These are phyloP conservation scores for Tarenaya hassleriana DNA, from an alignment of 345 rosid genomes.

Conservation along the genomic window DNA sequence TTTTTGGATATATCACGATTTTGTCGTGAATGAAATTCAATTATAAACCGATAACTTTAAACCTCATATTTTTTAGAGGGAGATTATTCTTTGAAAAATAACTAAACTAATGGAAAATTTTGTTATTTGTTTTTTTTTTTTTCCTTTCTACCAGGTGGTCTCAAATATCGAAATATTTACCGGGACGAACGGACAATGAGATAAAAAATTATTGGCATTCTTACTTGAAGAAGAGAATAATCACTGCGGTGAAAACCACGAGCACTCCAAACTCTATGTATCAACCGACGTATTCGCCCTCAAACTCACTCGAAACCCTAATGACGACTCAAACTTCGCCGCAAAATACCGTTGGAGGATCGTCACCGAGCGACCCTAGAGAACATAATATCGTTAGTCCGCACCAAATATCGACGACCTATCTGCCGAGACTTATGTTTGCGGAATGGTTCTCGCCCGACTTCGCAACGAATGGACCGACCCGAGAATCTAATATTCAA, in stretches of 20 bases:
- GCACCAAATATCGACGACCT: constrained; percentile 16
- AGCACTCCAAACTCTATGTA: constrained; percentile 19
- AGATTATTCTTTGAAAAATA: background rate
- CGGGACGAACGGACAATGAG: constrained; percentile 96
- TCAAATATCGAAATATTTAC: constrained; percentile 66
- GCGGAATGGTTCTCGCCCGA: constrained; percentile 54
- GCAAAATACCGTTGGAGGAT: constrained; percentile 17
- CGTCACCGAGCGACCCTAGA: constrained; percentile 8
- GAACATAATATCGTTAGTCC: constrained; percentile 20
- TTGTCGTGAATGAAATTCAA: too few relatives aligned
- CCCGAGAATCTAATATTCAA: constrained; percentile 1
- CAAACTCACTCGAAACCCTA: constrained; percentile 13
- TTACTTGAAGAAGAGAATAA: constrained; percentile 50
- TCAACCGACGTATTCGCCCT: constrained; percentile 17
- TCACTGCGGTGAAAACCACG: constrained; percentile 26
- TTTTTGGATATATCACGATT: too few relatives aligned
- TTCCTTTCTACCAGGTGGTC: constrained; percentile 58
- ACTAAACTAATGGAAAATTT: background rate
- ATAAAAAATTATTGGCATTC: constrained; percentile 96
- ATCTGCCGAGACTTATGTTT: constrained; percentile 51
- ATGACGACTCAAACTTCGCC: background rate
- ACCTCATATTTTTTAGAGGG: too few relatives aligned
- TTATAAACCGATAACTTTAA: too few relatives aligned
- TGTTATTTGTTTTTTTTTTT: background rate
- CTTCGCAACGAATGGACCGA: constrained; percentile 11